Evolutionary conservation across 2,329 filamentous ascomycete species (phyloP).

Genomic region (Hortaea werneckii): DNA sequence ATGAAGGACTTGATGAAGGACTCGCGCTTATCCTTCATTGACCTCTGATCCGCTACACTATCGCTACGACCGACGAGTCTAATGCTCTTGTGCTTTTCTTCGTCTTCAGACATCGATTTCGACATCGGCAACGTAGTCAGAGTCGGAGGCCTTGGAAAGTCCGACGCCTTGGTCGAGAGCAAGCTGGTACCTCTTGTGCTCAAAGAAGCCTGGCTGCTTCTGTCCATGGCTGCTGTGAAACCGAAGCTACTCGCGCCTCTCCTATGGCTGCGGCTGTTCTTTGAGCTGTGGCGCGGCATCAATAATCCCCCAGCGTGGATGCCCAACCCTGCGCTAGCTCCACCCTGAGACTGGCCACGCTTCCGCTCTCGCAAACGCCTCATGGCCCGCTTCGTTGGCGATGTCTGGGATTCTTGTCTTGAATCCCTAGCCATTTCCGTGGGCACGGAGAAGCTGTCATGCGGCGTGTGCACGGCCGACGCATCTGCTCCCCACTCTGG

Average conservation of each 20-base stretch:
- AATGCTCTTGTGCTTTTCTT: conserved; percentile 28
- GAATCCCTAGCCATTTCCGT: conserved; percentile 30
- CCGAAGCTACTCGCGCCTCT: conserved; percentile 16
- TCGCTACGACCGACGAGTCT: conserved; percentile 29
- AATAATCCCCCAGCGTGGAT: conserved; percentile 10
- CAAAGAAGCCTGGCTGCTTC: conserved; percentile 28
- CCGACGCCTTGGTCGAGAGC: conserved; percentile 29
- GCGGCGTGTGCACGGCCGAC: conserved; percentile 28
- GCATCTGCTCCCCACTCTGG: conserved; percentile 30
- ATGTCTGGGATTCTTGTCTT: conserved; percentile 19
- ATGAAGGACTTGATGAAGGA: conserved; percentile 32
- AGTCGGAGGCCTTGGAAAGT: conserved; percentile 26
- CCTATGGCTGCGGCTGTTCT: conserved; percentile 11
- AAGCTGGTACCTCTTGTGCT: conserved; percentile 31
- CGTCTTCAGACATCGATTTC: conserved; percentile 18
- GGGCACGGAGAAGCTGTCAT: conserved; percentile 35
- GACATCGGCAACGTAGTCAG: conserved; percentile 12
- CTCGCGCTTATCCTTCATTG: conserved; percentile 31
- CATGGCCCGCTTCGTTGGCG: conserved; percentile 22
- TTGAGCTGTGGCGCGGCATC: conserved; percentile 21
- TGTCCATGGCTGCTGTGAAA: conserved; percentile 18
- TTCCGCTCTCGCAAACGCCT: conserved; percentile 21
- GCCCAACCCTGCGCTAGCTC: too few species aligned
- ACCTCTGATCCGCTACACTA: conserved; percentile 27
- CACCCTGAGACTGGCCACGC: too few species aligned